Base-by-base conservation (phyloP, 805 yeast species). In the Saccharomyces mikatae region DNA sequence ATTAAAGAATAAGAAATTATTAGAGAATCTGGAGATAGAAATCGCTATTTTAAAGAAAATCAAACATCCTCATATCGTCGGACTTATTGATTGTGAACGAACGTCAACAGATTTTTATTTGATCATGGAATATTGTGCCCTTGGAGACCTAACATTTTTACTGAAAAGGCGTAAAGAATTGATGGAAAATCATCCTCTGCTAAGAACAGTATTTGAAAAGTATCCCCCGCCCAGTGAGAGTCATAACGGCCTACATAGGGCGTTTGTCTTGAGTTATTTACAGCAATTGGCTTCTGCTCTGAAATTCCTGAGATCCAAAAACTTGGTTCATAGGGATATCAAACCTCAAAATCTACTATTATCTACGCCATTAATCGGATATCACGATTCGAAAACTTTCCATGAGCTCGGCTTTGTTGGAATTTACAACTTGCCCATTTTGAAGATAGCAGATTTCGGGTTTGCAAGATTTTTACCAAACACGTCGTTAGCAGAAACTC, bases 371-470 rank as follows among this genome's bases (percentile, higher is more conserved):
- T 72, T 80, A 2, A 85, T 83, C 60, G 60, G 62, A 41, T 65
- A 65, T 50, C 58, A 57, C 26, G 78, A 91, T 14, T 76, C 78
- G 53, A 72, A 73, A 21, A 84, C 80, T 29, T 87, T 88, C 59
- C 76, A 76, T 49, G 76, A 77, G 3, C 72, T 66, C 48, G 79
- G 84, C 2, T 87, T 76, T 70, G 83, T 82, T 4, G 98, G 98
- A 0, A 73, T 85, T 55, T 87, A 92, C 83, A 95, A 89, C 62
- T 75, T 94, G 57, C 99, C 99, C 0, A 80, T 91, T 9, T 76
- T 94, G 58, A 92, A 92, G 70, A 84, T 94, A 56, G 99, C 99
- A 11, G 99, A 94, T 73, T 94, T 94, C 71, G 99, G 99, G 0
- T 94, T 94, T 74, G 99, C 99, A 4, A 78, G 98, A 58, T 88